These are phyloP conservation scores for Heritiera fomes DNA, from an alignment of 345 rosid species.

Conservation along the genomic window DNA sequence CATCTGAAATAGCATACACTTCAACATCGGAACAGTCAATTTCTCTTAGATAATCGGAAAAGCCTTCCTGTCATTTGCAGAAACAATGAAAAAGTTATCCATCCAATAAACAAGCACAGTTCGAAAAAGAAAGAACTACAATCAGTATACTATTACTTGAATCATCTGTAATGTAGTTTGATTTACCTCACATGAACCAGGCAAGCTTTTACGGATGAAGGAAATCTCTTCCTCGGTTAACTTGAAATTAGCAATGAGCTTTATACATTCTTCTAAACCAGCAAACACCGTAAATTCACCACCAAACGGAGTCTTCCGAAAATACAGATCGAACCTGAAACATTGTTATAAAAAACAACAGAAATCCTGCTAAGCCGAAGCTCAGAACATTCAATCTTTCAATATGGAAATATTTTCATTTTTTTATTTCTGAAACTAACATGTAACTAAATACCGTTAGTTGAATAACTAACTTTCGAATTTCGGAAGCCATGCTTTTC, in stretches of 20 bases:
- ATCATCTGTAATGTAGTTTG: background rate
- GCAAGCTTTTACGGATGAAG: conserved; percentile 60
- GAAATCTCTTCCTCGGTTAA: conserved; percentile 67
- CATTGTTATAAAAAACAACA: conserved; percentile 38
- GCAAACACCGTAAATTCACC: conserved; percentile 96
- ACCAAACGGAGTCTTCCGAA: conserved; percentile 94
- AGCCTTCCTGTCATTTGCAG: conserved; percentile 60
- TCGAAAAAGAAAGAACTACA: too few relatives aligned
- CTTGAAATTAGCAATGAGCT: conserved; percentile 84
- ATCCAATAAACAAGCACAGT: background rate
- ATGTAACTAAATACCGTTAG: background rate
- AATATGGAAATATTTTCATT: background rate
- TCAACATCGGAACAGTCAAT: conserved; percentile 90
- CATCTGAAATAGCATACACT: conserved; percentile 82
- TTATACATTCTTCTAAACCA: conserved; percentile 93
- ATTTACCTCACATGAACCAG: conserved; percentile 77
- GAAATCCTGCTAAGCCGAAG: conserved; percentile 15
- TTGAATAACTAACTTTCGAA: background rate
- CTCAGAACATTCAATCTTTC: background rate
- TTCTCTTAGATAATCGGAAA: conserved; percentile 74
- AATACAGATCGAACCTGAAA: conserved; percentile 86
- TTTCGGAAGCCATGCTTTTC: background rate
- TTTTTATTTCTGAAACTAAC: conserved; percentile 9
- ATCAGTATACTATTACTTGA: background rate
- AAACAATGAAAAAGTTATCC: conserved; percentile 14